Percentiles rank a stretch among this genome's conserved stretches.
Evolutionary conservation across 345 rosid species (phyloP).

Genomic region (Camelina hispida): DNA sequence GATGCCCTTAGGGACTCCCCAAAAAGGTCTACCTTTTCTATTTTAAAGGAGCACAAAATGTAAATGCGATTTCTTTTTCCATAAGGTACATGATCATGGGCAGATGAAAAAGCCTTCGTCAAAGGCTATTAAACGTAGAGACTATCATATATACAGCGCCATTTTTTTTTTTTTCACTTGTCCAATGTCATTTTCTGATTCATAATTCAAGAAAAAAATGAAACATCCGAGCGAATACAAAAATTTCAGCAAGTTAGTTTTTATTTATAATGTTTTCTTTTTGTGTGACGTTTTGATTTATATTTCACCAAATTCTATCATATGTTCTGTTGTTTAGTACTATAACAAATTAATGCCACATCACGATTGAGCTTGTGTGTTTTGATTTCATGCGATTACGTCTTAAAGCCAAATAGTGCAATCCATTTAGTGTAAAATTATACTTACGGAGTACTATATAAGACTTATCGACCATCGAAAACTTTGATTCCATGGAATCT

Average conservation of each 20-base stretch:
- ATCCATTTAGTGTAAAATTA: neutral
- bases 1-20: conserved; percentile 15
- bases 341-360: neutral
- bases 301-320: neutral
- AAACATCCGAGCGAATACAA: neutral
- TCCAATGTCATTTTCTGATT: neutral
- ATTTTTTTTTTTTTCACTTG: neutral
- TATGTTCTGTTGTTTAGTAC: neutral
- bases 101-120: conserved; percentile 12
- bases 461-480: neutral
- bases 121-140: neutral
- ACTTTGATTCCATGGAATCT: neutral
- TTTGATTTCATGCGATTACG: neutral
- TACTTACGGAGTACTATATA: neutral
- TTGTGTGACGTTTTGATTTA: neutral
- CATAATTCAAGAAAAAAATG: neutral
- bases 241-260: too few species aligned
- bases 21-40: conserved; percentile 25
- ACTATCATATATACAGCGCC: neutral
- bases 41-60: conserved; percentile 12
- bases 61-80: conserved; percentile 17
- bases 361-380: neutral
- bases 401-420: neutral
- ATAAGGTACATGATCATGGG: conserved; percentile 16
- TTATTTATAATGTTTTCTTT: too few species aligned